These are phyloP conservation scores for Saturnispora ahearnii DNA, from an alignment of 805 yeast genomes.

Conservation along the genomic window DNA sequence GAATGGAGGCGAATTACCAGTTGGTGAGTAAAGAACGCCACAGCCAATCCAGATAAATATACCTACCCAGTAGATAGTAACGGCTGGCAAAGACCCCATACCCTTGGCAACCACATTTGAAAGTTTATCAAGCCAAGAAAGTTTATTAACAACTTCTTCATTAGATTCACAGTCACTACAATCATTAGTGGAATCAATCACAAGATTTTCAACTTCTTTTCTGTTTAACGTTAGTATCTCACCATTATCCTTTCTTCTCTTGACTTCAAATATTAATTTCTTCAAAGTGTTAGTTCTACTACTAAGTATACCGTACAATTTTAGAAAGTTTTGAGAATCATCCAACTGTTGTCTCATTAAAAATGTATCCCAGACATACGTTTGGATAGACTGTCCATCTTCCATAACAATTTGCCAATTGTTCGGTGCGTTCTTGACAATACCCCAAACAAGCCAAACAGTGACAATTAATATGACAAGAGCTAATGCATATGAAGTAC, in stretches of 20 bases:
- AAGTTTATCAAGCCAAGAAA: conserved; percentile 29
- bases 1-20: conserved; percentile 25
- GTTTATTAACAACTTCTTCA: conserved; percentile 15
- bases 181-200: background rate
- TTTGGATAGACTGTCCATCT: conserved; percentile 33
- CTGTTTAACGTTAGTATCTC: background rate
- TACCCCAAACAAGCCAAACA: conserved; percentile 10
- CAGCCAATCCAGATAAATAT: conserved; percentile 31
- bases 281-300: conserved; percentile 23
- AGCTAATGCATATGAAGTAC: background rate
- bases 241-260: background rate
- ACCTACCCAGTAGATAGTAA: conserved; percentile 31
- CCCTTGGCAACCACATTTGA: conserved; percentile 19
- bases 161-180: conserved; percentile 8
- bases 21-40: background rate
- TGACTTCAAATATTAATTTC: conserved; percentile 10
- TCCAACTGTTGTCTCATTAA: conserved; percentile 32
- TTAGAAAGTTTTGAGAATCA: conserved; percentile 23
- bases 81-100: conserved; percentile 27
- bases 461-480: background rate
- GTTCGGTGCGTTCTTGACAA: conserved; percentile 22
- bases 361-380: conserved; percentile 33
- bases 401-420: conserved; percentile 35
- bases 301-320: conserved; percentile 21
- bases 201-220: background rate